Evolutionary conservation across 108 stramenopile genomes (phyloP), one percentile per base, ranked within the genome.

Genomic region (Skeletonema tropicum): DNA sequence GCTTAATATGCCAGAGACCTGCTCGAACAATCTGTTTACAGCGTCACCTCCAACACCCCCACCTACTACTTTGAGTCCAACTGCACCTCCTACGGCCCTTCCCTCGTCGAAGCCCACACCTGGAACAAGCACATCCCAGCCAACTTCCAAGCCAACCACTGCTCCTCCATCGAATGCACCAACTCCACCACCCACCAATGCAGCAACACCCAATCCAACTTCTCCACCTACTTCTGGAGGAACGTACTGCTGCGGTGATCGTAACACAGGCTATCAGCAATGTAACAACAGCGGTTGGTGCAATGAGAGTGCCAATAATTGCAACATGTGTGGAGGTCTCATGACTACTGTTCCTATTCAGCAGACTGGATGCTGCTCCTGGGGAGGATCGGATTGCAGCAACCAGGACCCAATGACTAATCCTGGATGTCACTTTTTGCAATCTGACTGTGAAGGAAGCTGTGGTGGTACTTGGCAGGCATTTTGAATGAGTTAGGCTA

Each of bases 1-100:
- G 38, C 39, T 14, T 19, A 65, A 21, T 31, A 77, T 77, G 76
- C 76, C 75, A 38, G 63, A 33, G 10, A 77, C 76, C 38, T 77
- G 76, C 55, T 30, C 60, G 23, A 70, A 49, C 30, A 77, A 77
- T 64, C 6, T 36, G 0, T 60, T 19, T 31, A 60, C 60, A 26
- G 25, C 5, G 6, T 8, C 23, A 25, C 57, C 57, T 23, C 23
- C 57, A 10, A 57, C 57, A 9, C n/a, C n/a, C n/a, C n/a, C n/a
- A n/a, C n/a, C n/a, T n/a, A n/a, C n/a, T n/a, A n/a, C n/a, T n/a
- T n/a, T 26, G n/a, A n/a, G n/a, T n/a, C n/a, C n/a, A n/a, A n/a
- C n/a, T n/a, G n/a, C n/a, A n/a, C n/a, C n/a, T n/a, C n/a, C n/a
- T n/a, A n/a, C n/a, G n/a, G n/a, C n/a, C n/a, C n/a, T n/a, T n/a